A percentile compares a stretch with the other conserved stretches of the same genome.
These are phyloP conservation scores for Euclidium syriacum DNA, from an alignment of 345 rosid species.

Conservation along the genomic window DNA sequence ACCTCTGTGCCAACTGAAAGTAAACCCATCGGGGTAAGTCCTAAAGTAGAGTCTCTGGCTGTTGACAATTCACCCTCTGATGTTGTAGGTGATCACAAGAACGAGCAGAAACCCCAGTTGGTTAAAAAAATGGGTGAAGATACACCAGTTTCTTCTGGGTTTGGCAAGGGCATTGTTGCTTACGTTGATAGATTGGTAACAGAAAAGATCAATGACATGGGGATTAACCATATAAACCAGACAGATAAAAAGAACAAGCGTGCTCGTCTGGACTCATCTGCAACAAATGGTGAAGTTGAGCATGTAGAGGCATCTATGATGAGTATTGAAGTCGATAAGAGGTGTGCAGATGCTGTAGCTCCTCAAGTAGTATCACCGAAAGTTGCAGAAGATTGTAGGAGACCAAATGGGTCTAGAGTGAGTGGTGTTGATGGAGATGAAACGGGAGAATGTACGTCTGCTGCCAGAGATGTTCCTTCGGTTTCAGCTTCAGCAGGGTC, in stretches of 20 bases:
- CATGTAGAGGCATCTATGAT: constrained; percentile 23
- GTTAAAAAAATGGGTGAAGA: constrained; percentile 9
- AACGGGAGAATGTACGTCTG: constrained; percentile 42
- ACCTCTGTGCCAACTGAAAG: constrained; percentile 29
- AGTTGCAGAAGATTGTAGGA: constrained; percentile 30
- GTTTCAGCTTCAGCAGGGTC: constrained; percentile 31
- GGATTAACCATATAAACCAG: constrained; percentile 12
- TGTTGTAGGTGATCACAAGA: constrained; percentile 27
- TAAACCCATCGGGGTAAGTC: constrained; percentile 8
- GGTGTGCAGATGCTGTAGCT: background rate
- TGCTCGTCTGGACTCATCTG: constrained; percentile 25
- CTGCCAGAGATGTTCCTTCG: constrained; percentile 31
- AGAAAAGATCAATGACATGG: constrained; percentile 35
- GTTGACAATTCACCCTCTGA: constrained; percentile 27
- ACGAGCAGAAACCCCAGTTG: constrained; percentile 14
- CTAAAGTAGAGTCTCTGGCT: constrained; percentile 24
- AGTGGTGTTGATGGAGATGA: constrained; percentile 39
- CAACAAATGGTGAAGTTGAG: constrained; percentile 20
- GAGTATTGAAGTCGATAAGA: constrained; percentile 23
- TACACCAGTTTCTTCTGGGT: constrained; percentile 16
- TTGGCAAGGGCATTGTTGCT: constrained; percentile 23
- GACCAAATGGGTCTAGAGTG: constrained; percentile 36
- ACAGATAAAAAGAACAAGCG: constrained; percentile 20
- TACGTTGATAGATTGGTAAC: constrained; percentile 31
- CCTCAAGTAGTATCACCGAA: constrained; percentile 21